Evolutionary conservation across 2,329 filamentous ascomycete species (phyloP).

Genomic region (Aureobasidium lini): DNA sequence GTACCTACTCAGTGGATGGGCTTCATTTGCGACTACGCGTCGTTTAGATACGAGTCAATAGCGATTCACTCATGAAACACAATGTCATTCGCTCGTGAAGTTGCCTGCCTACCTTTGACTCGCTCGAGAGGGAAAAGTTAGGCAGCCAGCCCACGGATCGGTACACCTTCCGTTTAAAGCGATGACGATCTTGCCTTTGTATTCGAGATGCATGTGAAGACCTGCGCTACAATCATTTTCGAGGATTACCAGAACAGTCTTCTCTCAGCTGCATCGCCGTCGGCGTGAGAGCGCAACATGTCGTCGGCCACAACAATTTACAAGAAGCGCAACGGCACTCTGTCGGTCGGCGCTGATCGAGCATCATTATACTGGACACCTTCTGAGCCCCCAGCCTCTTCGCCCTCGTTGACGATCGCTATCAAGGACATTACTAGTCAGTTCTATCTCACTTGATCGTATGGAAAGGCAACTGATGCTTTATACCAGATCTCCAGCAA

Average conservation of each 20-base stretch:
- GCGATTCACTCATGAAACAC: too few relatives aligned
- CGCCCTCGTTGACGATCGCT: constrained; percentile 60
- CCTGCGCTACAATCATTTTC: background rate
- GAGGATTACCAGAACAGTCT: background rate
- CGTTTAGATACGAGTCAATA: too few relatives aligned
- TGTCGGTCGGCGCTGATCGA: constrained; percentile 67
- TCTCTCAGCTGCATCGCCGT: background rate
- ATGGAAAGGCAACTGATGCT: background rate
- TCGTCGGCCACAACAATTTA: constrained; percentile 64
- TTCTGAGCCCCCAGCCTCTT: constrained; percentile 50
- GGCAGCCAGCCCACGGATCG: background rate
- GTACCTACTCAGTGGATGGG: too few relatives aligned
- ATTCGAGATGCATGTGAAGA: constrained; percentile 1
- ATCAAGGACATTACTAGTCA: constrained; percentile 76
- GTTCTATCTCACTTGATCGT: constrained; percentile 24
- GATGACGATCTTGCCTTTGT: constrained; percentile 3
- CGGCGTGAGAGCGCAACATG: constrained; percentile 21
- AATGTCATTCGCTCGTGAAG: too few relatives aligned
- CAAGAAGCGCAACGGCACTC: constrained; percentile 90
- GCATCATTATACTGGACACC: constrained; percentile 76
- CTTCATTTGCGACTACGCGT: too few relatives aligned
- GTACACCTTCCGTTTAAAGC: background rate
- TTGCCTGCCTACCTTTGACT: too few relatives aligned
- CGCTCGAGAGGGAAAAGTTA: background rate
- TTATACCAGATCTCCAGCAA: constrained; percentile 74